Base-by-base conservation (phyloP, 768 basidiomycete genomes). In the Plicaturopsis crispa region DNA sequence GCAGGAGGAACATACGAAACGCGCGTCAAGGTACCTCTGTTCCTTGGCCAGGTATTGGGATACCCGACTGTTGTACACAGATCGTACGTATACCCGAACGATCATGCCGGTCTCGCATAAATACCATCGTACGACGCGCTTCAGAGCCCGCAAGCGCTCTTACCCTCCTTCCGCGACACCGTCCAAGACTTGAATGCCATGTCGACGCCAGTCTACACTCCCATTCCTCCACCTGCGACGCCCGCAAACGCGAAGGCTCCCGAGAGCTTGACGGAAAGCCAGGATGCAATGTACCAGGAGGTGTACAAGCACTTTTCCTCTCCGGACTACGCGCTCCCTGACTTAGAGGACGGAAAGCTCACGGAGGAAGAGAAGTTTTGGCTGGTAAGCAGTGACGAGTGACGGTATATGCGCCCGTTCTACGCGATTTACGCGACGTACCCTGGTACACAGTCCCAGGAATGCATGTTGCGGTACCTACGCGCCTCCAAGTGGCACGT, bases 401-500 rank as follows among this genome's bases (percentile, higher is more conserved):
- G 16, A 36, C 20, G 31, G 7, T 20, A 31, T 10, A 14, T 5
- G 5, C 31, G 12, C 6, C 19, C n/a, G n/a, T n/a, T 21, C 22
- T 2, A 2, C 10, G 30, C 18, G 33, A 7, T 13, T 31, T 24
- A 13, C 24, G 63, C n/a, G n/a, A n/a, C n/a, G n/a, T n/a, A n/a
- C n/a, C n/a, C n/a, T n/a, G n/a, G n/a, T n/a, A n/a, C n/a, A n/a
- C n/a, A n/a, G n/a, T n/a, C n/a, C n/a, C n/a, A n/a, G n/a, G n/a
- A n/a, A n/a, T n/a, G n/a, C n/a, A n/a, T n/a, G n/a, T n/a, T n/a
- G n/a, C n/a, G n/a, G n/a, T 90, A 80, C 55, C 59, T 87, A 24
- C 78, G 87, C 31, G 89, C 89, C 2, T 68, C 75, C 1, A 91
- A 89, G 46, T 87, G 86, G 80, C 72, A 74, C 40, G 56, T 63